Percentiles rank a stretch among this genome's conserved stretches.
These are phyloP conservation scores for Aspergillus ibericus DNA, from an alignment of 2,329 filamentous ascomycete species.

Conservation along the genomic window DNA sequence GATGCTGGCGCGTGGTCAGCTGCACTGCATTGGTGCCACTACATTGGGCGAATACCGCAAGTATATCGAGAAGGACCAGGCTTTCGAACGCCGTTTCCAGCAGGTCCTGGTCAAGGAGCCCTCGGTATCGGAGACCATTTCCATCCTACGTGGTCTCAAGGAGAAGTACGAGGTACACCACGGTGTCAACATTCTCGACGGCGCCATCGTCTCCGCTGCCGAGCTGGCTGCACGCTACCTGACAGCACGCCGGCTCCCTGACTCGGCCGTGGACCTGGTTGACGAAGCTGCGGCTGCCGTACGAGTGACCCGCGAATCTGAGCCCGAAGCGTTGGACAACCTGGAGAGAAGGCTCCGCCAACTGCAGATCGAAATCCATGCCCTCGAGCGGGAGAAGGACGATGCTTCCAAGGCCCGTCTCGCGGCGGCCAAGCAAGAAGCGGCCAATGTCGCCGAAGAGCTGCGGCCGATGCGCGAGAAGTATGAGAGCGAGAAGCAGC, in stretches of 20 bases:
- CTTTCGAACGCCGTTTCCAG: conserved; percentile 97
- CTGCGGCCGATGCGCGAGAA: conserved; percentile 88
- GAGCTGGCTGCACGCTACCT: conserved; percentile 91
- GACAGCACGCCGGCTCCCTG: conserved; percentile 83
- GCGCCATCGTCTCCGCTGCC: conserved; percentile 87
- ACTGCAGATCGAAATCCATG: conserved; percentile 95
- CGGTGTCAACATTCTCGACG: conserved; percentile 93
- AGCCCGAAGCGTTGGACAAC: conserved; percentile 92
- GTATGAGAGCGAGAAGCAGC: conserved; percentile 89
- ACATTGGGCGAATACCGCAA: conserved; percentile 95
- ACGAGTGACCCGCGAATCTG: conserved; percentile 89
- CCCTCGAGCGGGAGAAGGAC: conserved; percentile 89
- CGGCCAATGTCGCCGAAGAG: conserved; percentile 92
- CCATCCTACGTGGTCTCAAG: conserved; percentile 96
- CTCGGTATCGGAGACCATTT: conserved; percentile 82
- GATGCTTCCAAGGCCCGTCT: conserved; percentile 85
- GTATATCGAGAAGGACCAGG: conserved; percentile 97
- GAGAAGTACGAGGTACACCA: conserved; percentile 98
- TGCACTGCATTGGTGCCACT: conserved; percentile 97
- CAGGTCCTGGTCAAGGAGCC: conserved; percentile 98
- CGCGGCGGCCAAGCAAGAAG: conserved; percentile 80
- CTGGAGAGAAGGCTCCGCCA: conserved; percentile 87
- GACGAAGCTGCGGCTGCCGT: conserved; percentile 98
- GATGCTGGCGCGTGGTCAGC: conserved; percentile 92
- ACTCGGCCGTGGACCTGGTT: conserved; percentile 94